A percentile compares a stretch with the other conserved stretches of the same genome.
Evolutionary conservation across 306 rosid genomes (phyloP).

Genomic region (Trichosanthes truncata): DNA sequence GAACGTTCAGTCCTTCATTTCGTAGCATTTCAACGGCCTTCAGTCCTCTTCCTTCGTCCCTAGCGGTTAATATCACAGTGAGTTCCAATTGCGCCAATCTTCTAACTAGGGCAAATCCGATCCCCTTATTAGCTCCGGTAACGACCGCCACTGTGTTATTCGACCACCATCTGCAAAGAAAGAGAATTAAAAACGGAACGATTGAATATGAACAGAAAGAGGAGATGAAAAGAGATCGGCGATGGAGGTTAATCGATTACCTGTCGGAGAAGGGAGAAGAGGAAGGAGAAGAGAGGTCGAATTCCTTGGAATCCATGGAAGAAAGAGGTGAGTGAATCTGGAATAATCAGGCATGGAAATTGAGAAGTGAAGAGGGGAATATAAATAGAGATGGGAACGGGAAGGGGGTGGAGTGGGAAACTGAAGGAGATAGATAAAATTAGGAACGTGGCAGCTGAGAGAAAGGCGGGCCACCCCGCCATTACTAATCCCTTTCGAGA

Average conservation of each 20-base stretch:
- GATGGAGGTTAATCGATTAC: not conserved
- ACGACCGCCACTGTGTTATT: slow-evolving; percentile 66
- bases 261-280: slow-evolving; percentile 16
- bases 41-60: slow-evolving; percentile 48
- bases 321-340: not conserved
- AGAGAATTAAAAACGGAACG: too few relatives aligned
- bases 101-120: slow-evolving; percentile 72
- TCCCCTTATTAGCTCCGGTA: slow-evolving; percentile 82
- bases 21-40: slow-evolving; percentile 31
- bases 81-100: slow-evolving; percentile 51
- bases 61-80: slow-evolving; percentile 57
- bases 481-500: not conserved
- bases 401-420: not conserved
- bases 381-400: not conserved
- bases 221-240: not conserved
- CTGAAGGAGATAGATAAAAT: not conserved
- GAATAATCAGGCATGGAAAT: not conserved
- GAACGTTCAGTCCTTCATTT: slow-evolving; percentile 33
- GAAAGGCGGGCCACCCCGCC: not conserved
- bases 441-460: not conserved
- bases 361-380: not conserved
- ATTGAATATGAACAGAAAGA: not conserved
- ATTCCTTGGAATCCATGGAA: slow-evolving; percentile 20
- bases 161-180: slow-evolving; percentile 71
- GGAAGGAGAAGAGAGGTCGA: slow-evolving; percentile 12